These are phyloP conservation scores for Sporothrix dimorphospora DNA, from an alignment of 2,329 filamentous ascomycete genomes.

Conservation along the genomic window DNA sequence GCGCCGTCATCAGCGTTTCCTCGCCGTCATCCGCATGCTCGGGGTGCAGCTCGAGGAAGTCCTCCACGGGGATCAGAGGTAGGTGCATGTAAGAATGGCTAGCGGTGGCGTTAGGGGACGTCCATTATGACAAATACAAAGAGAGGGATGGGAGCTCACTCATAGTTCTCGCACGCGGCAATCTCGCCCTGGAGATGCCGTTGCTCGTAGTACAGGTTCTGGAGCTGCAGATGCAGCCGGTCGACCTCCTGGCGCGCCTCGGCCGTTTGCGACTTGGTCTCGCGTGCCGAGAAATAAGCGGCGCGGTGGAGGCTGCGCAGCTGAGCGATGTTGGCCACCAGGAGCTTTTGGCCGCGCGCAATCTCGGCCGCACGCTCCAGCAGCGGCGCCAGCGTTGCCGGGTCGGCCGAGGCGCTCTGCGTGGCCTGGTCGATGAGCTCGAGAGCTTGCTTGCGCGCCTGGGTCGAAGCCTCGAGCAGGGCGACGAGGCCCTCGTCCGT, in stretches of 20 bases:
- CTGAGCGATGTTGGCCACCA: slow-evolving; percentile 77
- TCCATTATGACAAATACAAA: neutral
- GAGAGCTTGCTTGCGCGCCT: slow-evolving; percentile 73
- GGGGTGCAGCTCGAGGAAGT: slow-evolving; percentile 77
- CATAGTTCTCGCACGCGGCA: slow-evolving; percentile 83
- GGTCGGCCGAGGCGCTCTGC: slow-evolving; percentile 32
- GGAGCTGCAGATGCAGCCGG: slow-evolving; percentile 84
- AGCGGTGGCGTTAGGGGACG: neutral
- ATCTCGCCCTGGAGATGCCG: slow-evolving; percentile 90
- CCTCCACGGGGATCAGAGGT: slow-evolving; percentile 79
- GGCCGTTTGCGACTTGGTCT: slow-evolving; percentile 83
- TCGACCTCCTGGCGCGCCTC: slow-evolving; percentile 92
- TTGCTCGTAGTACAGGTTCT: slow-evolving; percentile 97
- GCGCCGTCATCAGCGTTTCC: slow-evolving; percentile 81
- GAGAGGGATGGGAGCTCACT: slow-evolving; percentile 60
- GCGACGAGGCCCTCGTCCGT: slow-evolving; percentile 67
- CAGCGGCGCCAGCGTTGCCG: slow-evolving; percentile 48
- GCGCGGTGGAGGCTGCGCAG: slow-evolving; percentile 82
- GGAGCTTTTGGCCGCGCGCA: slow-evolving; percentile 75
- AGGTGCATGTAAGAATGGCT: slow-evolving; percentile 88
- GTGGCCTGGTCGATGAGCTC: slow-evolving; percentile 61
- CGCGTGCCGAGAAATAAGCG: slow-evolving; percentile 77
- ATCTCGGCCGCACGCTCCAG: slow-evolving; percentile 54
- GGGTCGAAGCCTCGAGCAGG: slow-evolving; percentile 72
- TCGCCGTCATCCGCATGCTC: slow-evolving; percentile 74